Evolutionary conservation across 306 rosid species (phyloP), one percentile per base, ranked within the genome.

Genomic region (Astragalus membranaceus): DNA sequence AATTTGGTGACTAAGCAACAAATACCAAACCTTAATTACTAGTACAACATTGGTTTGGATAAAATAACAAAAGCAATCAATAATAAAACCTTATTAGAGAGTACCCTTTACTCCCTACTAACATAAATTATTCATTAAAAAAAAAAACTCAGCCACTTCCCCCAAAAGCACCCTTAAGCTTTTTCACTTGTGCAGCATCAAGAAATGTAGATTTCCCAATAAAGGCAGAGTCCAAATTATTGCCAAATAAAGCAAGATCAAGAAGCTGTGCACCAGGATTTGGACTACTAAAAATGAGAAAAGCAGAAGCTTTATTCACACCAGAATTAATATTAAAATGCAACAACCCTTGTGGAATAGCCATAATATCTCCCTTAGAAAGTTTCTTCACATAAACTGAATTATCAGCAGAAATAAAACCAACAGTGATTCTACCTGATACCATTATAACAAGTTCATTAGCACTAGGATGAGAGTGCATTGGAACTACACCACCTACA

Each of bases 131-230:
- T 26, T 26, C 30, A 26, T 26, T 20, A 20, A 26, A 3, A 23
- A 23, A 2, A 23, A 26, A 67, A 15, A 16, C 23, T 46, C 58
- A 71, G 10, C 58, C 42, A 48, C 14, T 8, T 1, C 96, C 94
- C 2, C 95, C 95, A 67, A 91, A 90, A 75, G 74, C 63, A 35
- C 42, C 81, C 84, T 91, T 91, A 33, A 91, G 87, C 88, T 91
- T 91, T 73, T 51, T 83, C 15, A 91, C 80, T 61, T 70, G 78
- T 9, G 75, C 90, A 49, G 2, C 65, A 69, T 88, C 97, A 47
- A 91, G 95, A 69, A 86, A 81, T 2, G 92, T 87, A 7, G 80
- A 69, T 32, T 48, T 53, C 9, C 1, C 75, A 30, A 88, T 72
- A 58, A 81, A 56, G 0, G 14, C 42, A 62, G 95, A 76, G 32